Conservation (phyloP, 257 asterid genomes). For the Nyctanthes arbortristis region DNA sequence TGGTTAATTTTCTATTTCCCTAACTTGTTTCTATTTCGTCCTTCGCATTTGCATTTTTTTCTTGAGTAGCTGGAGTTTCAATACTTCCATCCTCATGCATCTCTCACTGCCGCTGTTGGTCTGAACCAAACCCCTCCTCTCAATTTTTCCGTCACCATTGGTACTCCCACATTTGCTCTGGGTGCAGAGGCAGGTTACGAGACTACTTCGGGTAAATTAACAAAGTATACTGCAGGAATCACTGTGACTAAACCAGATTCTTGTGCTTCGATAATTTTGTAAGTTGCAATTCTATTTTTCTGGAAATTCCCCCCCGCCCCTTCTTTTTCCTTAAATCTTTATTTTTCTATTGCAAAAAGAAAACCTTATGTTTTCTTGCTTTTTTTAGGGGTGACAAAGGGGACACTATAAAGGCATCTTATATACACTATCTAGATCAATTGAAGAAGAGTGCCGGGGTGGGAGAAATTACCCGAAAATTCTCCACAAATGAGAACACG, state of each 20-base stretch:
- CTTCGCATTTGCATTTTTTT: no score
- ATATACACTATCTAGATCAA: constrained; percentile 54
- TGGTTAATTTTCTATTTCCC: background rate
- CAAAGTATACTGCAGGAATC: constrained; percentile 83
- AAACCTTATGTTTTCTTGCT: background rate
- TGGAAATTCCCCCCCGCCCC: no score
- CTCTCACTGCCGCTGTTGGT: constrained; percentile 69
- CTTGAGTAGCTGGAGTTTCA: constrained; percentile 71
- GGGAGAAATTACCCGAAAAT: constrained; percentile 64
- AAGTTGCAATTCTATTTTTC: constrained; percentile 33
- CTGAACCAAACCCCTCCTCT: constrained; percentile 60
- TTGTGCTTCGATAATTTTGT: constrained; percentile 69
- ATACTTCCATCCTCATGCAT: constrained; percentile 82
- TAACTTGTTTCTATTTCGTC: constrained; percentile 4
- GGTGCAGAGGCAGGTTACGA: constrained; percentile 92
- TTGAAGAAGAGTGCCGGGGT: constrained; percentile 58
- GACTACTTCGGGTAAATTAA: constrained; percentile 58
- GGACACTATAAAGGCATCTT: constrained; percentile 68
- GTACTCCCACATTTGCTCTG: constrained; percentile 81
- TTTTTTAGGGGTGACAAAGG: constrained; percentile 69
- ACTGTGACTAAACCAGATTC: constrained; percentile 73
- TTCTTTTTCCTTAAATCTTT: background rate
- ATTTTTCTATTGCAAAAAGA: background rate
- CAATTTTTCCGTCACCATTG: constrained; percentile 67
- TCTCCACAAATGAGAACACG: constrained; percentile 78